Base-by-base conservation (phyloP, 805 yeast genomes). In the Candida boidinii region DNA sequence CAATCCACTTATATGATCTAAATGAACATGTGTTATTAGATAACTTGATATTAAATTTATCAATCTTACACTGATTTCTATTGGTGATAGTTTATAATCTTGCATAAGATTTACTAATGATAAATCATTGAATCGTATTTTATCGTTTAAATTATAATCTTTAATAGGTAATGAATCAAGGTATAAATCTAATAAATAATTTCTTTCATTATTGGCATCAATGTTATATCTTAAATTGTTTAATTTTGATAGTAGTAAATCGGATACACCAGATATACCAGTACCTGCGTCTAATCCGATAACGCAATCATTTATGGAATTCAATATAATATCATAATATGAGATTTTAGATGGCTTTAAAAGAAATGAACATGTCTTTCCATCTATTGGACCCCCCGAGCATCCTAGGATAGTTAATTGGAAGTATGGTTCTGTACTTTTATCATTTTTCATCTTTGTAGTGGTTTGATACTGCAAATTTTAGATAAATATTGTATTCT, bases 351-450 rank as follows among this genome's bases (percentile, higher is more conserved):
- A 46, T 0, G 86, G 77, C 46, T 83, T 81, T 14, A 87, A 43
- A 33, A 87, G 56, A 38, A 76, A 70, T 3, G 84, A 66, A 41
- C 90, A 84, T 4, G 81, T 83, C 13, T 66, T 59, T 6, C 77
- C 70, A 21, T 83, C 92, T 10, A 76, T 49, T 0, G 95, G 95
- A 2, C 96, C 96, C 6, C 96, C 96, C 2, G 84, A 71, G 17
- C 83, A 71, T 6, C 96, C 96, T 39, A 82, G 56, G 17, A 79
- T 70, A 2, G 81, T 73, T 14, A 82, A 44, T 39, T 79, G 83
- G 48, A 79, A 79, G 3, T 35, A 22, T 17, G 21, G 21, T 4
- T n/a, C n/a, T n/a, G n/a, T n/a, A n/a, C n/a, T n/a, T n/a, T n/a
- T n/a, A n/a, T n/a, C n/a, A n/a, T n/a, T n/a, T n/a, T n/a, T n/a